Conservation (phyloP, 345 rosid species). For the Kernera saxatilis region DNA sequence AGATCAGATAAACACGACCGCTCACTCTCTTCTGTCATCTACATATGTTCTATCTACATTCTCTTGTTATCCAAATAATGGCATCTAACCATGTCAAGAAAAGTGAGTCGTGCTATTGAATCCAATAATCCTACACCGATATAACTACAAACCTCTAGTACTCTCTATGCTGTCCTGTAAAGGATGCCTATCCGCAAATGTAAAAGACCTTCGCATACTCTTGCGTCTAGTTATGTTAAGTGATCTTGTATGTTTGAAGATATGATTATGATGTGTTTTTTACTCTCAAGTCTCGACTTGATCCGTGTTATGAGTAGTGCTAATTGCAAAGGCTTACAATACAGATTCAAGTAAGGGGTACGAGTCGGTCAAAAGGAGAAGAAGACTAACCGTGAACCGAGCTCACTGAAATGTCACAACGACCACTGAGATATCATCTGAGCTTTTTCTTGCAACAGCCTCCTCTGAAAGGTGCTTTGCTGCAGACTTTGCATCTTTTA, state of each 20-base stretch:
- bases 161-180: slow-evolving; percentile 5
- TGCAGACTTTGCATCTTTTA: slow-evolving; percentile 73
- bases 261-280: neutral
- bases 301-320: neutral
- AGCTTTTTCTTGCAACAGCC: slow-evolving; percentile 64
- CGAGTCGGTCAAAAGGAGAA: neutral
- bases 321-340: neutral
- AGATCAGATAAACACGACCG: slow-evolving; percentile 49
- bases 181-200: neutral
- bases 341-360: slow-evolving; percentile 3
- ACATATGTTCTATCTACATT: slow-evolving; percentile 9
- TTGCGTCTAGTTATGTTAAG: slow-evolving; percentile 1
- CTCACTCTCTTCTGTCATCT: slow-evolving; percentile 93
- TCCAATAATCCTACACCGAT: neutral
- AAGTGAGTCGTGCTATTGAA: neutral
- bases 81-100: slow-evolving; percentile 12
- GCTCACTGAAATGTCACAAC: slow-evolving; percentile 63
- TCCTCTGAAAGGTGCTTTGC: slow-evolving; percentile 86
- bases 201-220: neutral
- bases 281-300: neutral
- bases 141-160: neutral
- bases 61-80: slow-evolving; percentile 13
- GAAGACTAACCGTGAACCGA: slow-evolving; percentile 27
- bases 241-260: neutral
- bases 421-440: slow-evolving; percentile 83